Evolutionary conservation across 176 grass and related monocot genomes (phyloP).

Genomic region (Rhipidocladum racemiflorum): DNA sequence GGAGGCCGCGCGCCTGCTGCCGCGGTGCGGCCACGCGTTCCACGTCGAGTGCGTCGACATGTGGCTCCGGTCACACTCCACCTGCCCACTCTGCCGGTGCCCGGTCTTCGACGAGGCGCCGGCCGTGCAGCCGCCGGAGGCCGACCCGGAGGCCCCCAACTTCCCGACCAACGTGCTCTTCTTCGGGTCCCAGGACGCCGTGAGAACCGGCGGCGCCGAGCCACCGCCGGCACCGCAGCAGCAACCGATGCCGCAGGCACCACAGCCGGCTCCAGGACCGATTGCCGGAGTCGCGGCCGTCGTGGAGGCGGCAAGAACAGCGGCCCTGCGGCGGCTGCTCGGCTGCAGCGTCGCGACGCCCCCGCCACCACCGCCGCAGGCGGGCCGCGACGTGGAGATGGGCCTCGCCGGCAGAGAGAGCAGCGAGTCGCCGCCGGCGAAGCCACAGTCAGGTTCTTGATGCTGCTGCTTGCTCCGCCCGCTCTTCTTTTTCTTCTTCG

Average conservation of each 20-base stretch:
- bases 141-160: slow-evolving; percentile 40
- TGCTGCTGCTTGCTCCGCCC: neutral
- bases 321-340: slow-evolving; percentile 53
- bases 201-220: slow-evolving; percentile 27
- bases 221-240: neutral
- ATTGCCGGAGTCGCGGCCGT: slow-evolving; percentile 36
- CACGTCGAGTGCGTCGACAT: slow-evolving; percentile 76
- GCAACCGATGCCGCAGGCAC: neutral
- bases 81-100: slow-evolving; percentile 62
- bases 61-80: slow-evolving; percentile 66
- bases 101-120: slow-evolving; percentile 33
- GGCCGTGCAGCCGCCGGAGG: slow-evolving; percentile 15
- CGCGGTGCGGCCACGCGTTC: slow-evolving; percentile 63
- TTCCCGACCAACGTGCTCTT: slow-evolving; percentile 71
- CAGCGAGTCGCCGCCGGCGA: slow-evolving; percentile 43
- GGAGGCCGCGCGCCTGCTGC: slow-evolving; percentile 51
- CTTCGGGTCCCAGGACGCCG: slow-evolving; percentile 58
- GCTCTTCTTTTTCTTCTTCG: neutral
- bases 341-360: slow-evolving; percentile 42
- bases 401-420: slow-evolving; percentile 35
- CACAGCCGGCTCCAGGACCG: neutral
- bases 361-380: neutral
- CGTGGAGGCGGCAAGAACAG: slow-evolving; percentile 50
- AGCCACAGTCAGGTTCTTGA: slow-evolving; percentile 33
- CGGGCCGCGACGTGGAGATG: slow-evolving; percentile 36